Conservation (phyloP, 352 stramenopile species). For the Globisporangium nodosum region DNA sequence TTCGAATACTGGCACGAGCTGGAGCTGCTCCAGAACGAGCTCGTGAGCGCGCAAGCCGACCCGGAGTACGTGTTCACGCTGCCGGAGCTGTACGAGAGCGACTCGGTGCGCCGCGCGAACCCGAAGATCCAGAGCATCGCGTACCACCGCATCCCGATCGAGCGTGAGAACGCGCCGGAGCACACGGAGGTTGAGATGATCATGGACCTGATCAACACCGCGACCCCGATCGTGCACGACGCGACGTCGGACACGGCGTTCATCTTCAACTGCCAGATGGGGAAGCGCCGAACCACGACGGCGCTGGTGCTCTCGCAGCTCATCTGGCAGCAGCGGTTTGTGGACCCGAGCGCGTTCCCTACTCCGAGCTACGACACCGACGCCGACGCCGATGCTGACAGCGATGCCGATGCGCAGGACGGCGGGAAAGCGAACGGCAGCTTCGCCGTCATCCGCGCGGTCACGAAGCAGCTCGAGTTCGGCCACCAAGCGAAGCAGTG, state of each 20-base stretch:
- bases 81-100: conserved; percentile 56
- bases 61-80: conserved; percentile 53
- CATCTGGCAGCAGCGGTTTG: conserved; percentile 43
- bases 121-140: conserved; percentile 37
- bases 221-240: conserved; percentile 14
- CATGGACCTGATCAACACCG: conserved; percentile 46
- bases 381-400: conserved; percentile 2
- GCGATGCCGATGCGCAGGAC: conserved; percentile 2
- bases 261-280: conserved; percentile 88
- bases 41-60: conserved; percentile 31
- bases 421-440: conserved; percentile 28
- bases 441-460: conserved; percentile 65
- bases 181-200: conserved; percentile 67
- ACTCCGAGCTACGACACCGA: neutral
- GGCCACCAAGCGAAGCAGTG: conserved; percentile 59
- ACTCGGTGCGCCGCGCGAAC: conserved; percentile 24
- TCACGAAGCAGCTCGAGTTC: conserved; percentile 45
- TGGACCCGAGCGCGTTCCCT: conserved; percentile 11
- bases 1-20: conserved; percentile 86
- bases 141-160: conserved; percentile 75
- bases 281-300: conserved; percentile 77
- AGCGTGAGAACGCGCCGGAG: conserved; percentile 77
- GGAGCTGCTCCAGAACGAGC: conserved; percentile 56
- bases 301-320: conserved; percentile 65
- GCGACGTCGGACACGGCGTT: conserved; percentile 53